Evolutionary conservation across 305 asterid genomes (phyloP), one percentile per base, ranked within the genome.

Genomic region (Fraxinus albicans): DNA sequence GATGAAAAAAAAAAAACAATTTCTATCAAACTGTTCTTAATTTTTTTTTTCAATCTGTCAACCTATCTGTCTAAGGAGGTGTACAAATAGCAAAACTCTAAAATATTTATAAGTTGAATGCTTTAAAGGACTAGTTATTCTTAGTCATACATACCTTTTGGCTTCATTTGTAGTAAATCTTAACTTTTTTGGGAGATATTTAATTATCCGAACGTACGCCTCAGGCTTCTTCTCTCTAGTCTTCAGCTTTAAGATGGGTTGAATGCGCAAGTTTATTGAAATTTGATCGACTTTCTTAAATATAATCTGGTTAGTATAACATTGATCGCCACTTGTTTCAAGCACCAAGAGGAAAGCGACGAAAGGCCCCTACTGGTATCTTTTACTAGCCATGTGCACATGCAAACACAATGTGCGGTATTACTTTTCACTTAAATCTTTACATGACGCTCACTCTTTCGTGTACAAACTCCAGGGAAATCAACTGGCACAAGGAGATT

Each of bases 271-370:
- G 50, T 76, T 77, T 79, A 21, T 60, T 42, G 77, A 79, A 80
- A 77, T 72, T 73, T 84, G 81, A 86, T 53, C 36, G 3, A 81
- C 34, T 53, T 34, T 44, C 25, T 33, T 77, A 79, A 76, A 74
- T 85, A 70, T 35, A 19, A 73, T 84, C 93, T 93, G 98, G 95
- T 96, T 40, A 94, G 99, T 87, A 96, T 96, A 79, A 94, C 98
- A 42, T 80, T 96, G 86, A 96, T 96, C 23, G 98, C 99, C 86
- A 96, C 99, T 55, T 98, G 99, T 73, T 94, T 96, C 81, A 96
- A 96, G 88, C 95, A 97, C 40, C 98, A 94, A 89, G 97, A 92
- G 80, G 98, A 94, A 90, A 90, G 92, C 42, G 97, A 96, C 4
- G 92, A 91, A 65, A 90, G 91, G 86, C 82, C 87, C 15, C 88